Evolutionary conservation across 176 grass and related monocot species (phyloP), one percentile per base, ranked within the genome.

Genomic region (Rhynchospora tenuis): DNA sequence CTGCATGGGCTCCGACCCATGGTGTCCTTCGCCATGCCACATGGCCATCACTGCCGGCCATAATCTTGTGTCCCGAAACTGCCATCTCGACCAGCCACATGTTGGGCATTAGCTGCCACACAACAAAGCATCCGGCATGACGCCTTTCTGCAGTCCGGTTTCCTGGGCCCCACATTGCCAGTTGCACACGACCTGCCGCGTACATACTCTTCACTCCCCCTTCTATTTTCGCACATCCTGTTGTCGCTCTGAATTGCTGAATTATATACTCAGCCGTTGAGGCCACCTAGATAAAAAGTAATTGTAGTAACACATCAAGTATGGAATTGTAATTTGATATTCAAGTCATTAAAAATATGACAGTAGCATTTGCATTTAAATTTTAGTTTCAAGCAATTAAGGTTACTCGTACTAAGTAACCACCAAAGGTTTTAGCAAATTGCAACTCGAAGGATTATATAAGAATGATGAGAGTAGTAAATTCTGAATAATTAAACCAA

Each of bases 251-350:
- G 90, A 93, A 98, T 85, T 98, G 95, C 84, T 94, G 85, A 62
- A 98, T 94, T 54, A 98, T 98, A 86, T 98, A 98, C 86, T 98
- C 86, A 73, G 90, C 95, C 74, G 95, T 94, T 55, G 95, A 98
- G 3, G 92, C 89, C 56, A 98, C 94, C 94, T 90, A 45, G 87
- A 59, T 72, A 6, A 42, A 64, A 74, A 62, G 15, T 4, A 75
- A 52, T 67, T 73, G 7, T 69, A 84, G 51, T 60, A 52, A 55
- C 11, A 63, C 78, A 82, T 66, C 17, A 56, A 33, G 26, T 27
- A 4, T 76, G 72, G 14, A 15, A 8, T 72, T 72, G 3, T 3
- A 5, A 45, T 5, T 73, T 6, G 29, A 42, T 16, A 73, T 56
- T 13, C 26, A 56, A 50, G 23, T 75, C 51, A 47, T 19, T 50